Conservation (phyloP, 2,329 filamentous ascomycete species). For the Sordariomycetes sp. region DNA sequence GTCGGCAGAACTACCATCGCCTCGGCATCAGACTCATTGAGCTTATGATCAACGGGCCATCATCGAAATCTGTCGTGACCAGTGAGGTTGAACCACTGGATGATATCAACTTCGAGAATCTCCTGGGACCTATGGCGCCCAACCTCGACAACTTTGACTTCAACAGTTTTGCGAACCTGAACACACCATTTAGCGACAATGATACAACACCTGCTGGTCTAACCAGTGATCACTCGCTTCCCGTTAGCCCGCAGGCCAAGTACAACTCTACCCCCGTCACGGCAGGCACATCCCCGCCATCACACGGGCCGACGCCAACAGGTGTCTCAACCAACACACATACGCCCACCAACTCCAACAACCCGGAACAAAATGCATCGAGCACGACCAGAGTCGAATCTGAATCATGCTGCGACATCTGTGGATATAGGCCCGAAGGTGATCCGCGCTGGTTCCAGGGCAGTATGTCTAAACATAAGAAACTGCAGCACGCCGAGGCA, state of each 20-base stretch:
- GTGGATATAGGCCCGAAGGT: conserved; percentile 45
- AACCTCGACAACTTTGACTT: too few species aligned
- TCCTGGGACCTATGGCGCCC: too few species aligned
- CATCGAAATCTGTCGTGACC: too few species aligned
- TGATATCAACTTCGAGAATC: too few species aligned
- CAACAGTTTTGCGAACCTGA: too few species aligned
- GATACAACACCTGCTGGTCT: too few species aligned
- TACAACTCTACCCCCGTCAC: too few species aligned
- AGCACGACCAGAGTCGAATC: conserved; percentile 29
- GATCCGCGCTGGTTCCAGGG: conserved; percentile 50
- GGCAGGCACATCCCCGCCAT: conserved; percentile 13
- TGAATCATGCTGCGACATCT: conserved; percentile 37
- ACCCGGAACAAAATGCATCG: background rate
- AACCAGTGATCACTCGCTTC: too few species aligned
- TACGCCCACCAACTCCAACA: too few species aligned
- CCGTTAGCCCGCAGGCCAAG: background rate
- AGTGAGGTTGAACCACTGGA: too few species aligned
- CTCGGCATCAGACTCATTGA: background rate
- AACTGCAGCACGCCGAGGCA: conserved; percentile 38
- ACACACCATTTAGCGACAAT: too few species aligned
- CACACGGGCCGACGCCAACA: conserved; percentile 3
- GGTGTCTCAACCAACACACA: background rate
- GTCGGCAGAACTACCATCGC: background rate
- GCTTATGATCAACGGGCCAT: background rate
- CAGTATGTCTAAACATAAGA: conserved; percentile 50